Conservation (phyloP, 2,329 filamentous ascomycete species). For the Ustilaginoidea virens region DNA sequence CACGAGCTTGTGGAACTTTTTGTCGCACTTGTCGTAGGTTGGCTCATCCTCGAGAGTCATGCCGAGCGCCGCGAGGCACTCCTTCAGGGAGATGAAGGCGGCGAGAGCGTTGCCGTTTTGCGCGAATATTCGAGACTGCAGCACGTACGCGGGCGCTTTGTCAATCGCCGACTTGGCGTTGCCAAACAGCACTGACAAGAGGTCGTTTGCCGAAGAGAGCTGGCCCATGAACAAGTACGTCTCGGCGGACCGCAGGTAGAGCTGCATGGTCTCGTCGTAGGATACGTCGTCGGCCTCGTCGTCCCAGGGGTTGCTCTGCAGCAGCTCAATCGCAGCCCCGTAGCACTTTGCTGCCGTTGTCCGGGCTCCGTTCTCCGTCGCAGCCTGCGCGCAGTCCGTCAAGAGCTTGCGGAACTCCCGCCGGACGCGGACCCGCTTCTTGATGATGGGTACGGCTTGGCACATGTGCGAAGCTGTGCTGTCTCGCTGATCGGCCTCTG, state of each 20-base stretch:
- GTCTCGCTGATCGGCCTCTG: slow-evolving; percentile 50
- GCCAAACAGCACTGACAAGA: slow-evolving; percentile 56
- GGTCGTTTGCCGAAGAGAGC: slow-evolving; percentile 46
- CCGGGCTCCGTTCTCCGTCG: slow-evolving; percentile 68
- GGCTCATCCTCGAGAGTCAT: slow-evolving; percentile 49
- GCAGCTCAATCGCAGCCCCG: slow-evolving; percentile 56
- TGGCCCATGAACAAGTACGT: slow-evolving; percentile 69
- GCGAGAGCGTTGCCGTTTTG: slow-evolving; percentile 55
- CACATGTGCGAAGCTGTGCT: slow-evolving; percentile 71
- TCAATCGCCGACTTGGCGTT: slow-evolving; percentile 60
- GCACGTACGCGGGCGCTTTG: slow-evolving; percentile 69
- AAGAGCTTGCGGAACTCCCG: slow-evolving; percentile 59
- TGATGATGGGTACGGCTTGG: slow-evolving; percentile 61
- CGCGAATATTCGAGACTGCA: slow-evolving; percentile 65
- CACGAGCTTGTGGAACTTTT: slow-evolving; percentile 51
- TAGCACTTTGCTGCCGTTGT: slow-evolving; percentile 75
- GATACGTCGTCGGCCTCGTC: slow-evolving; percentile 54
- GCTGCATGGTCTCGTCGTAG: slow-evolving; percentile 72
- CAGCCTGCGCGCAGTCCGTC: slow-evolving; percentile 61
- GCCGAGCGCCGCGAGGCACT: slow-evolving; percentile 55
- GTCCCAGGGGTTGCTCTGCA: slow-evolving; percentile 68
- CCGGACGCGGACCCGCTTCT: slow-evolving; percentile 42
- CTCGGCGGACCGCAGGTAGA: slow-evolving; percentile 68
- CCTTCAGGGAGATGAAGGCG: slow-evolving; percentile 55
- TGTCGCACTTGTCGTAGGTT: slow-evolving; percentile 63